Conservation (phyloP, 495 filamentous ascomycete species). For the Penicillium bovifimosum region DNA sequence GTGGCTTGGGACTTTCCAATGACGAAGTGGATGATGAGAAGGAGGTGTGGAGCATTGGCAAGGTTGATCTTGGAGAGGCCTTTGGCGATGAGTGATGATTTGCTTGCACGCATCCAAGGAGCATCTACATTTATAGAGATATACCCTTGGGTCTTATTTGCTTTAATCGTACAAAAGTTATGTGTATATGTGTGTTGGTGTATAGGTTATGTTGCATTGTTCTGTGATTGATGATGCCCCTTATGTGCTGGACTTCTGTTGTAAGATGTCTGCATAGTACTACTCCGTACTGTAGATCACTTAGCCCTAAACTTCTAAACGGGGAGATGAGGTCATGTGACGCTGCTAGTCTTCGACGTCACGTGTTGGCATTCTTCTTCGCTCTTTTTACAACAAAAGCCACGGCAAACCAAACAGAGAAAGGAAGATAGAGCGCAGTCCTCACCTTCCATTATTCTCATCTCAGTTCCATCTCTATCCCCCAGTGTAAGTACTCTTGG, state of each 20-base stretch:
- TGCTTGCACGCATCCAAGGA: constrained; percentile 15
- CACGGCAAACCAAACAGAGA: background rate
- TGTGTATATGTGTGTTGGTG: constrained; percentile 9
- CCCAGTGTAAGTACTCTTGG: background rate
- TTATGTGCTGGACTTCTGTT: background rate
- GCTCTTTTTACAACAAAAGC: background rate
- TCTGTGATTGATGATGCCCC: background rate
- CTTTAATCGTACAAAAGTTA: constrained; percentile 22
- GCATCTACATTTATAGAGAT: constrained; percentile 24
- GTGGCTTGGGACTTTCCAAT: constrained; percentile 74
- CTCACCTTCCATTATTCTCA: background rate
- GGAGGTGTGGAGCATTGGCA: constrained; percentile 94
- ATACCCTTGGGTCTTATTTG: constrained; percentile 20
- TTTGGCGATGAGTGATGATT: constrained; percentile 47
- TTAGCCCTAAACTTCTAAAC: constrained; percentile 6
- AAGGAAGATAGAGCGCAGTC: too few species aligned
- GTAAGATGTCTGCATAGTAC: too few species aligned
- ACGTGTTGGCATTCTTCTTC: background rate
- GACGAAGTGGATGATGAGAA: constrained; percentile 91
- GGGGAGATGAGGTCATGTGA: constrained; percentile 4
- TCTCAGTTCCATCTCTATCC: background rate
- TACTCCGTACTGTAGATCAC: constrained; percentile 1
- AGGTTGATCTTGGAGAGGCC: constrained; percentile 72
- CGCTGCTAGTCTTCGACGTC: background rate
- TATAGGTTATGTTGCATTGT: constrained; percentile 2